Conservation (phyloP, 345 rosid genomes). For the Hirschfeldia incana region DNA sequence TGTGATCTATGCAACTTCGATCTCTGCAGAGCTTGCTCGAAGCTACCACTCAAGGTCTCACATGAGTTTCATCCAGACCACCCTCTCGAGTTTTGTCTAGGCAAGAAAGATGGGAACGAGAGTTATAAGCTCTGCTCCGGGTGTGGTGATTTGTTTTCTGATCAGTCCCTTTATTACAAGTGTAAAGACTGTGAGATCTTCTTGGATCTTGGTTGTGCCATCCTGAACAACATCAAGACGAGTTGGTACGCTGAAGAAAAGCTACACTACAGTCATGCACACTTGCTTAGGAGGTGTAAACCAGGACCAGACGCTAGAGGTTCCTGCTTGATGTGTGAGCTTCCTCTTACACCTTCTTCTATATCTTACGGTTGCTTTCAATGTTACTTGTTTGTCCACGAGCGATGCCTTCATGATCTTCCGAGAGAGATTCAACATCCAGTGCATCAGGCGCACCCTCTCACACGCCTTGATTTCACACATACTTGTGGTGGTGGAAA, state of each 20-base stretch:
- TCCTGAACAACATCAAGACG: neutral
- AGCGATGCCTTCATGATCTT: neutral
- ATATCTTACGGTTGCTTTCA: neutral
- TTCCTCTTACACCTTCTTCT: neutral
- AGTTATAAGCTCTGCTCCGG: neutral
- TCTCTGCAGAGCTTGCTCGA: neutral
- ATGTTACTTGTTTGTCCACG: neutral
- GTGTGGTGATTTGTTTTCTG: neutral
- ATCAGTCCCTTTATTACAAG: neutral
- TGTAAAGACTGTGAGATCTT: neutral
- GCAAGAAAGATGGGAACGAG: neutral
- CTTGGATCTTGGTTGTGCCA: neutral
- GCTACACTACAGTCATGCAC: neutral
- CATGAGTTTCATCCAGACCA: neutral
- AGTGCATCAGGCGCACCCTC: neutral
- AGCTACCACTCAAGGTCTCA: neutral
- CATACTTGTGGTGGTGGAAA: neutral
- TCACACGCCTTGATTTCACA: neutral
- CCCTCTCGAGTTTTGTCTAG: neutral
- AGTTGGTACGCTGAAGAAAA: neutral
- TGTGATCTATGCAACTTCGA: neutral
- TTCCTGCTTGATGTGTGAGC: neutral
- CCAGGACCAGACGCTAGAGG: neutral
- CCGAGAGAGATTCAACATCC: neutral
- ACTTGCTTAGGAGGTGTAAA: neutral